phyloP scores from a whole-genome alignment of 2,329 filamentous ascomycete genomes.

The Fusarium papillatum region DNA sequence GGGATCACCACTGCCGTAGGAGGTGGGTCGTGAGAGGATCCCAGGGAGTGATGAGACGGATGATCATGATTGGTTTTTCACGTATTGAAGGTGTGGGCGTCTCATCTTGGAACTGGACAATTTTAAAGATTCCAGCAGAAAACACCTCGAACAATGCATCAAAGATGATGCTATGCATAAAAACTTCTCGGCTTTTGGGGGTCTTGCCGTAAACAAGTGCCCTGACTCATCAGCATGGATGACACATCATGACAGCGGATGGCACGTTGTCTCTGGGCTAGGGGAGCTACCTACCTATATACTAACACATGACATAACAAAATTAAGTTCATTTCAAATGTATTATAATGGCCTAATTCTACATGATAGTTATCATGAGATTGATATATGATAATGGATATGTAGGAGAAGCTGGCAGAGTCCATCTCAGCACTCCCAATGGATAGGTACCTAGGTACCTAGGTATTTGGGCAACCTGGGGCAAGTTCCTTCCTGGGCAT shows the following conservation, averaged over 20 bases:
- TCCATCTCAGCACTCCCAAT: not conserved
- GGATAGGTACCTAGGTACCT: too few relatives aligned
- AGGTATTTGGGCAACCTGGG: not conserved
- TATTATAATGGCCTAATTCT: not conserved
- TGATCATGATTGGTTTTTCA: constrained; percentile 5
- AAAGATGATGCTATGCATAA: not conserved
- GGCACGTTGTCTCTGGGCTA: not conserved
- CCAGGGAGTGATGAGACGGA: not conserved
- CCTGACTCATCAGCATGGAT: not conserved
- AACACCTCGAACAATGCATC: not conserved
- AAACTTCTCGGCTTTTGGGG: too few relatives aligned
- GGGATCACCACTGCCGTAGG: constrained; percentile 52
- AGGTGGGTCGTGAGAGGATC: constrained; percentile 3
- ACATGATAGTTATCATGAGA: not conserved
- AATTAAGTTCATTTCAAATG: not conserved
- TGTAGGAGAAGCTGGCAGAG: not conserved
- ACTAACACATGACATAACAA: not conserved
- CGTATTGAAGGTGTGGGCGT: not conserved
- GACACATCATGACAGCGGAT: not conserved
- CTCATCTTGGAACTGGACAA: not conserved
- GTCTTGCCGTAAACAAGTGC: too few relatives aligned
- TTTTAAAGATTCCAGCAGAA: not conserved
- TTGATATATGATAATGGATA: not conserved
- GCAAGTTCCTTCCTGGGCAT: not conserved
- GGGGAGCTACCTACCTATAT: not conserved